Conservation (phyloP, 2,329 filamentous ascomycete genomes). For the Huntiella abstrusa region DNA sequence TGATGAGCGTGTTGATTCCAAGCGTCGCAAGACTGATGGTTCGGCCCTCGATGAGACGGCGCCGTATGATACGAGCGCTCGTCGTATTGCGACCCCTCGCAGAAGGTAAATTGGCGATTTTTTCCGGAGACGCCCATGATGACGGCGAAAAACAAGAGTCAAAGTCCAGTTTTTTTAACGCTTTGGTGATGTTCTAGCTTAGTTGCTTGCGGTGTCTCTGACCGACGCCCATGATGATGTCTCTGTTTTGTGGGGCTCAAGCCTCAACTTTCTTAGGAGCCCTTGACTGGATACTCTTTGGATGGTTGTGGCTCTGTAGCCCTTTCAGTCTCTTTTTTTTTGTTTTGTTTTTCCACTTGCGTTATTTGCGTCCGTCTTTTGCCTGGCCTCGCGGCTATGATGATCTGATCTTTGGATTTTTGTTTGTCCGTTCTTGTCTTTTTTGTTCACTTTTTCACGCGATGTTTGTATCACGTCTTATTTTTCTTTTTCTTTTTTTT, state of each 20-base stretch:
- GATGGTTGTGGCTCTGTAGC: neutral
- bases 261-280: neutral
- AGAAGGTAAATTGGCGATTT: slow-evolving; percentile 18
- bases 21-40: slow-evolving; percentile 61
- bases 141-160: slow-evolving; percentile 5
- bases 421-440: slow-evolving; percentile 1
- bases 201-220: slow-evolving; percentile 10
- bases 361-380: neutral
- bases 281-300: neutral
- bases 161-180: slow-evolving; percentile 12
- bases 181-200: slow-evolving; percentile 10
- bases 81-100: slow-evolving; percentile 25
- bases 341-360: neutral
- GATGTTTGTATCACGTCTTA: slow-evolving; percentile 5
- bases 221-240: neutral
- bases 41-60: slow-evolving; percentile 37
- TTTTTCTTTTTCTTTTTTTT: slow-evolving; percentile 8
- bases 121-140: neutral
- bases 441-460: neutral
- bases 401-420: slow-evolving; percentile 3
- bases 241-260: too few species aligned
- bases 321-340: slow-evolving; percentile 2
- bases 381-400: slow-evolving; percentile 2
- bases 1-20: slow-evolving; percentile 38
- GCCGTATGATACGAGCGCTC: slow-evolving; percentile 30